Percentiles rank a stretch among this genome's conserved stretches.
These are phyloP conservation scores for Selaginella moellendorffii DNA, from an alignment of 75 land plant genomes.

Conservation along the genomic window DNA sequence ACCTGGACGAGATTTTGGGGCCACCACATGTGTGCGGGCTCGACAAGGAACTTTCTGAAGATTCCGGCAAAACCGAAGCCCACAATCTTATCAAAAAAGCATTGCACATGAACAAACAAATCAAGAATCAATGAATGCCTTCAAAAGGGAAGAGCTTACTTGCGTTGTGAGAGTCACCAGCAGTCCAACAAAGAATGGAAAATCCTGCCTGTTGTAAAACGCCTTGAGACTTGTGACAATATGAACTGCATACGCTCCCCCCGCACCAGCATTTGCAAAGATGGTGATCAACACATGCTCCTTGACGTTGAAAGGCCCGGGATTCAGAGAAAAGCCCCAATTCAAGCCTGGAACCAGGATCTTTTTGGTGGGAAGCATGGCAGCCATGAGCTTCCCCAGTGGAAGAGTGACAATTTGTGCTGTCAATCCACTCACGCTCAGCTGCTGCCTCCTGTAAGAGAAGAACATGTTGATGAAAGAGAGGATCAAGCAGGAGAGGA, in stretches of 20 bases:
- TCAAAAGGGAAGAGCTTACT: neutral
- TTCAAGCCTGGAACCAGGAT: constrained; percentile 23
- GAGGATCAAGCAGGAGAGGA: constrained; percentile 21
- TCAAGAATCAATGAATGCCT: neutral
- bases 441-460: constrained; percentile 23
- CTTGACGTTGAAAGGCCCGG: neutral
- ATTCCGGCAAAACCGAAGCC: neutral
- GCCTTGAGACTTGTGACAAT: neutral
- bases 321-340: neutral
- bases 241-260: neutral
- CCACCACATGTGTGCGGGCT: constrained; percentile 8
- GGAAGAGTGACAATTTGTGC: constrained; percentile 55
- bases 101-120: neutral
- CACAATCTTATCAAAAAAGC: too few species aligned
- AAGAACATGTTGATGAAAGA: constrained; percentile 40
- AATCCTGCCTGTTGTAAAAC: neutral
- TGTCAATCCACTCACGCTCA: constrained; percentile 33
- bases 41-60: constrained; percentile 2
- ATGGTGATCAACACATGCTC: constrained; percentile 4
- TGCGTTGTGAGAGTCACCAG: neutral
- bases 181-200: neutral
- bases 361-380: constrained; percentile 13
- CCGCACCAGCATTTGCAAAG: neutral
- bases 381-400: constrained; percentile 51
- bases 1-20: neutral